Conservation (phyloP, 352 stramenopile genomes). For the Pythium grandisporangium region DNA sequence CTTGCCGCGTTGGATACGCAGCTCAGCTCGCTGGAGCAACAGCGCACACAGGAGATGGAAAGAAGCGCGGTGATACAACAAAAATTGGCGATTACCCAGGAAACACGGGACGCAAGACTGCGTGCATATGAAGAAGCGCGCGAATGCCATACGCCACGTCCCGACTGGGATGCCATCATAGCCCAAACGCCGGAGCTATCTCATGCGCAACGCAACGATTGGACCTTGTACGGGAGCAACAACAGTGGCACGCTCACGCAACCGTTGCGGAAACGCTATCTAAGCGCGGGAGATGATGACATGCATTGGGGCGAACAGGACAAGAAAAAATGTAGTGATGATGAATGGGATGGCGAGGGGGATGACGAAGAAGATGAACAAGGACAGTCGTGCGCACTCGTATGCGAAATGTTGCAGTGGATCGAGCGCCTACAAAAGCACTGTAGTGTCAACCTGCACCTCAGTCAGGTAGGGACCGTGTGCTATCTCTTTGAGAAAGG, state of each 20-base stretch:
- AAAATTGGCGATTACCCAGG: slow-evolving; percentile 12
- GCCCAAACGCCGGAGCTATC: slow-evolving; percentile 51
- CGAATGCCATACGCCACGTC: slow-evolving; percentile 58
- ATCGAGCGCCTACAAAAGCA: slow-evolving; percentile 75
- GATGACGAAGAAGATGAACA: slow-evolving; percentile 2
- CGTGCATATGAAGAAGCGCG: slow-evolving; percentile 18
- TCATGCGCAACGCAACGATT: slow-evolving; percentile 34
- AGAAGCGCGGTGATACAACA: slow-evolving; percentile 8
- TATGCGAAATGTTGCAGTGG: slow-evolving; percentile 72
- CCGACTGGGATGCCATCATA: slow-evolving; percentile 52
- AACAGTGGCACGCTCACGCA: background rate
- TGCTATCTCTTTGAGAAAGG: background rate
- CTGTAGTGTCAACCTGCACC: slow-evolving; percentile 63
- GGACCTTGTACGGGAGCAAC: slow-evolving; percentile 24
- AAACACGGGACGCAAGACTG: slow-evolving; percentile 17
- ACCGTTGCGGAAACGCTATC: background rate
- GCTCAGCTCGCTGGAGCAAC: slow-evolving; percentile 19
- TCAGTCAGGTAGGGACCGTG: slow-evolving; percentile 41
- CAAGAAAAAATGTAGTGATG: background rate
- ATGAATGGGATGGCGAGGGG: slow-evolving; percentile 1
- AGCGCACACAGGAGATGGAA: slow-evolving; percentile 25
- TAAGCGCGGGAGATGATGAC: slow-evolving; percentile 1
- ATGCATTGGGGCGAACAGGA: background rate
- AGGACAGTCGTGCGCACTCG: slow-evolving; percentile 29
- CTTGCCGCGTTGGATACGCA: slow-evolving; percentile 26